phyloP scores from a whole-genome alignment of 768 basidiomycete species.

The Leccinum uliginosum region DNA sequence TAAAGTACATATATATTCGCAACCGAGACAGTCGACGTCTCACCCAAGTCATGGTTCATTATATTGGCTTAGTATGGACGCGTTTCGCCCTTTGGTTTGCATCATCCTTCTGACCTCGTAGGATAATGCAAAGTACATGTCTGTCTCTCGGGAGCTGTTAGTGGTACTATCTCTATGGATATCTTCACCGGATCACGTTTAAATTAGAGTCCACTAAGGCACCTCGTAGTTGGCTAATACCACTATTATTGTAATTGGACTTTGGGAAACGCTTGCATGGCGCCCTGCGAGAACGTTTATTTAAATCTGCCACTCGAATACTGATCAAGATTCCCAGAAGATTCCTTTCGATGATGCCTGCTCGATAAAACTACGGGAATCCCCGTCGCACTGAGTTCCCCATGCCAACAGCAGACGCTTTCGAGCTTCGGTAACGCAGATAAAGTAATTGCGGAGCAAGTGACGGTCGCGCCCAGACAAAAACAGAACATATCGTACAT shows the following conservation, averaged over 20 bases:
- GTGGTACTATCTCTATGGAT: background rate
- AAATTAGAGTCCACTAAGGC: background rate
- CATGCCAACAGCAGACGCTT: no score
- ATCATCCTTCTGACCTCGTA: constrained; percentile 24
- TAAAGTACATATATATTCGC: constrained; percentile 1
- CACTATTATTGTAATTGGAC: background rate
- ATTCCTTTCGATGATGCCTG: background rate
- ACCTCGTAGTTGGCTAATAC: background rate
- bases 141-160: background rate
- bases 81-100: constrained; percentile 31
- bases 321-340: background rate
- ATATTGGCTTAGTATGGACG: background rate
- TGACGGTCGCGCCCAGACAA: background rate
- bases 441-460: background rate
- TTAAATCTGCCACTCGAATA: background rate
- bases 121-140: background rate
- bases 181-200: background rate
- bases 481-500: background rate
- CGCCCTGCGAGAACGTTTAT: background rate
- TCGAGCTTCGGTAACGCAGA: background rate
- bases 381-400: no score
- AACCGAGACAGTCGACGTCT: background rate
- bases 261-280: background rate
- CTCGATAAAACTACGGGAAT: no score
- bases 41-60: background rate